Evolutionary conservation across 1,139 yeast genomes (phyloP).

Genomic region (Suhomyces bokatorum): DNA sequence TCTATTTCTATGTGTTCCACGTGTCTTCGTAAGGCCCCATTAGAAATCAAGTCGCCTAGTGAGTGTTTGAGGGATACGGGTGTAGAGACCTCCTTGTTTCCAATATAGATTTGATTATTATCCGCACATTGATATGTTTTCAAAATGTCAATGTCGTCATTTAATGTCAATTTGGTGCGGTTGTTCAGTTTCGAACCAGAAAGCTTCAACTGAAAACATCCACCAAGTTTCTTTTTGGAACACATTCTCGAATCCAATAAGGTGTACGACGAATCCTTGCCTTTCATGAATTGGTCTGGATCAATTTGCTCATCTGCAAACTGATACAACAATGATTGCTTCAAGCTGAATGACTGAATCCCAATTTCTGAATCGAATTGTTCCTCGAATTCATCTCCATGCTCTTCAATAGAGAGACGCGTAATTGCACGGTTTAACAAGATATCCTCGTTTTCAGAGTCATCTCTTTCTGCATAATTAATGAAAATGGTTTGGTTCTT

Average conservation of each 20-base stretch:
- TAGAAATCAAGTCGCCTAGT: constrained; percentile 41
- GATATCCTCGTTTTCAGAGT: constrained; percentile 29
- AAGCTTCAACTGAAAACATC: constrained; percentile 46
- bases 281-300: constrained; percentile 17
- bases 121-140: constrained; percentile 40
- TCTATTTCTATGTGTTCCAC: constrained; percentile 35
- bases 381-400: constrained; percentile 1
- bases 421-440: background rate
- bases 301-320: constrained; percentile 56
- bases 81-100: constrained; percentile 53
- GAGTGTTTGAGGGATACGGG: constrained; percentile 40
- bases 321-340: constrained; percentile 60
- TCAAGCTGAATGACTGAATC: constrained; percentile 24
- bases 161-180: constrained; percentile 28
- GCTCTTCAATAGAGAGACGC: background rate
- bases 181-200: constrained; percentile 48
- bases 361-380: background rate
- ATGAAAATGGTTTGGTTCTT: constrained; percentile 62
- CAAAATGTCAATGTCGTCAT: constrained; percentile 46
- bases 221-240: constrained; percentile 38
- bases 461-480: constrained; percentile 42
- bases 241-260: constrained; percentile 35
- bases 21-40: constrained; percentile 34
- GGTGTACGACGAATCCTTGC: constrained; percentile 10
- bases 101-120: constrained; percentile 61